Evolutionary conservation across 108 stramenopile genomes (phyloP).

Genomic region (Skeletonema costatum): DNA sequence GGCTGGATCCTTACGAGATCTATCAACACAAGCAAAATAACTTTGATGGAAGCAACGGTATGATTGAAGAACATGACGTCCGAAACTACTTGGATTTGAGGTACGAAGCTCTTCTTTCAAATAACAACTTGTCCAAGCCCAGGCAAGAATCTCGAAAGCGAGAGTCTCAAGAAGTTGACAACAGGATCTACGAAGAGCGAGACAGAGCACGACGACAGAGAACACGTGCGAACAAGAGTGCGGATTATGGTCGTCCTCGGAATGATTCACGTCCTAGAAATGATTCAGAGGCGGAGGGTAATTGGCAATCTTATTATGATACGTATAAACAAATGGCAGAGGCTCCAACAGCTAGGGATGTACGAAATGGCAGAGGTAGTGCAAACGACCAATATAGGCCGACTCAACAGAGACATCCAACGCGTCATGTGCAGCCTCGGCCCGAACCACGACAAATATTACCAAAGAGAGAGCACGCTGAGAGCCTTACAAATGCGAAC

Average conservation of each 20-base stretch:
- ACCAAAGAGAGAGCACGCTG: background rate
- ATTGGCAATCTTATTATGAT: background rate
- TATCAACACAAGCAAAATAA: background rate
- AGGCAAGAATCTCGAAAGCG: background rate
- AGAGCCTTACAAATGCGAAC: background rate
- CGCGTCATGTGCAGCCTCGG: background rate
- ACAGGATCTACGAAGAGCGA: background rate
- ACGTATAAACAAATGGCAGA: background rate
- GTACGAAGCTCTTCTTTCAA: background rate
- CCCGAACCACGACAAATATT: background rate
- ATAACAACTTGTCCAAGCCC: background rate
- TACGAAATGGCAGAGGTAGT: background rate
- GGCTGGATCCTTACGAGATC: background rate
- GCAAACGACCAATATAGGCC: background rate
- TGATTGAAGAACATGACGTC: background rate
- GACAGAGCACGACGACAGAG: background rate
- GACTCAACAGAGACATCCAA: background rate
- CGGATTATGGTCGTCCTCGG: background rate
- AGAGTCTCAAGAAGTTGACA: background rate
- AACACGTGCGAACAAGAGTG: background rate
- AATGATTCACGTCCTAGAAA: background rate
- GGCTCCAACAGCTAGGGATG: background rate
- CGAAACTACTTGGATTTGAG: slow-evolving; percentile 5
- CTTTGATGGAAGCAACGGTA: background rate
- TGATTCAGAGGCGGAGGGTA: background rate